Evolutionary conservation across 2,329 filamentous ascomycete genomes (phyloP).

Genomic region (Erysiphe pulchra): DNA sequence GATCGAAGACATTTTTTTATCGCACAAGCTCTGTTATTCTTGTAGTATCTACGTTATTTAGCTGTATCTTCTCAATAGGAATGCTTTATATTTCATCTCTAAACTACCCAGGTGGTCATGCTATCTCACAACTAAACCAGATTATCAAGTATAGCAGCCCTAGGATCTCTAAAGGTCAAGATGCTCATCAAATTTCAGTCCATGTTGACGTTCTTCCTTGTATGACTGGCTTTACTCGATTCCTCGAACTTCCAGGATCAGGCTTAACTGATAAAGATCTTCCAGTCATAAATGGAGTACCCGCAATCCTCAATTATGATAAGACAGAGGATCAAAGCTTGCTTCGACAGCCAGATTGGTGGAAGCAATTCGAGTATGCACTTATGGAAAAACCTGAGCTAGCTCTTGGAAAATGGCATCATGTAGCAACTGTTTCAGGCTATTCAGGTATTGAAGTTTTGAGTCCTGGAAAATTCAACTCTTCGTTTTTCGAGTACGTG

Average conservation of each 20-base stretch:
- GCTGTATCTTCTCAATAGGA: constrained; percentile 32
- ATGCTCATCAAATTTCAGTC: constrained; percentile 16
- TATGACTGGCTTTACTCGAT: constrained; percentile 46
- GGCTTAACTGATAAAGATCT: constrained; percentile 12
- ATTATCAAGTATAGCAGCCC: constrained; percentile 9
- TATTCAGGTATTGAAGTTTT: constrained; percentile 33
- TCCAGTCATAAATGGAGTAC: constrained; percentile 6
- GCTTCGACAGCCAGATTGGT: constrained; percentile 26
- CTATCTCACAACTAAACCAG: constrained; percentile 29
- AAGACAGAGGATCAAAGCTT: constrained; percentile 29
- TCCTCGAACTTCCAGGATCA: constrained; percentile 19
- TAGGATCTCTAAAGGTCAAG: constrained; percentile 1
- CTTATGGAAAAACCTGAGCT: constrained; percentile 26
- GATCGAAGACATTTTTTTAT: constrained; percentile 33
- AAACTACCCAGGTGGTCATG: constrained; percentile 83
- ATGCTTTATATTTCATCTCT: constrained; percentile 61
- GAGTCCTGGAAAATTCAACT: constrained; percentile 18
- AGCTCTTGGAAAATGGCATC: constrained; percentile 28
- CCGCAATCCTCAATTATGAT: constrained; percentile 20
- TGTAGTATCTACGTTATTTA: constrained; percentile 29
- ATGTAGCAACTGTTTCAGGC: constrained; percentile 28
- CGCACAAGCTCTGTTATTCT: constrained; percentile 27
- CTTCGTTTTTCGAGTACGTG: neutral
- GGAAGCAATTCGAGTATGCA: constrained; percentile 36
- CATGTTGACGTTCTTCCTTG: constrained; percentile 42